phyloP scores from a whole-genome alignment of 495 filamentous ascomycete species.

The Aspergillus cristatus region DNA sequence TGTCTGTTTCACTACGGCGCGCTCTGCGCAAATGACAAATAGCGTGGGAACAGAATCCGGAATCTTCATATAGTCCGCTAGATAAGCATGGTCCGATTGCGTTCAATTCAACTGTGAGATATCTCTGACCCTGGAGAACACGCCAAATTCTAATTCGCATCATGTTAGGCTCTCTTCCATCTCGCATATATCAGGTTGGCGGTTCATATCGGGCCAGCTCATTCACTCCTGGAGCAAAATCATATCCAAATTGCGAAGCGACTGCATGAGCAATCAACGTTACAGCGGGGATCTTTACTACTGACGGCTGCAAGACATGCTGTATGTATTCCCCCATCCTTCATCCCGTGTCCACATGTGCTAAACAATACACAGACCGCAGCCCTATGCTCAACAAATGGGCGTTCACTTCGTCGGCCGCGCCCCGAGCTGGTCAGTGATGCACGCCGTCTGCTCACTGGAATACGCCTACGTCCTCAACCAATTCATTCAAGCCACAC shows the following conservation, averaged over 20 bases:
- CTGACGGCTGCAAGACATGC: conserved; percentile 15
- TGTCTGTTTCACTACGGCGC: not conserved
- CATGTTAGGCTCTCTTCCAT: conserved; percentile 12
- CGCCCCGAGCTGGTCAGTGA: conserved; percentile 18
- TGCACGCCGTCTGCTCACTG: conserved; percentile 20
- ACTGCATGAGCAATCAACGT: not conserved
- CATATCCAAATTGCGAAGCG: conserved; percentile 3
- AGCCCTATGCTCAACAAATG: conserved; percentile 19
- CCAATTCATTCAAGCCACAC: conserved; percentile 17
- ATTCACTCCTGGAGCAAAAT: conserved; percentile 8
- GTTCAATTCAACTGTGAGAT: conserved; percentile 11
- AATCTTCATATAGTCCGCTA: conserved; percentile 12
- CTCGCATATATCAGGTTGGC: conserved; percentile 19
- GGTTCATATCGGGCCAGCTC: conserved; percentile 8
- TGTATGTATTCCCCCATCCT: not conserved
- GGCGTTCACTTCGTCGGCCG: conserved; percentile 16
- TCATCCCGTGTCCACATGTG: not conserved
- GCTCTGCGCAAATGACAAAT: conserved; percentile 10
- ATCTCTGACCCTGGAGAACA: not conserved
- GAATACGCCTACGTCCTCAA: conserved; percentile 21
- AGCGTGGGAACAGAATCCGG: conserved; percentile 12
- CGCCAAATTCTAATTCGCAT: not conserved
- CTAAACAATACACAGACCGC: conserved; percentile 4
- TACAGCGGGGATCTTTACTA: conserved; percentile 9
- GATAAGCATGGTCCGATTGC: conserved; percentile 14